phyloP scores from a whole-genome alignment of 2,329 filamentous ascomycete species.

The Geoglossum cookeanum region DNA sequence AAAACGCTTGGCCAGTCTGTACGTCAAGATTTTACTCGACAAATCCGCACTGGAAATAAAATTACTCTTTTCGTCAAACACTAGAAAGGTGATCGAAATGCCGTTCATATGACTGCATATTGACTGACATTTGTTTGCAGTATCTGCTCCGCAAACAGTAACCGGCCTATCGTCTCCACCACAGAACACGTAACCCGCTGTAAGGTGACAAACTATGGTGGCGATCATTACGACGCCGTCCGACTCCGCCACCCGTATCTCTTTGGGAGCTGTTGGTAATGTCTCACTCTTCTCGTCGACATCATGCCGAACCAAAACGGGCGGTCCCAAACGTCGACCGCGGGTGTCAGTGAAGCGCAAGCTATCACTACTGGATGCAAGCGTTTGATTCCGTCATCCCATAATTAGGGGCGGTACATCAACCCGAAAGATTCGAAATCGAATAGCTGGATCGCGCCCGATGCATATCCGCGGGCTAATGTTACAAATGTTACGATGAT shows the following conservation, averaged over 20 bases:
- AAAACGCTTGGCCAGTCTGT: too few relatives aligned
- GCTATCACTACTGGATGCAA: conserved; percentile 18
- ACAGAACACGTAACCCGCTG: background rate
- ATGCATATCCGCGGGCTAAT: conserved; percentile 12
- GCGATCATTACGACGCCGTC: background rate
- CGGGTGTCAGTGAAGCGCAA: conserved; percentile 18
- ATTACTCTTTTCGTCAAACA: background rate
- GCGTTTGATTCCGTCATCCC: conserved; percentile 11
- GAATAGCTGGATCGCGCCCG: conserved; percentile 14
- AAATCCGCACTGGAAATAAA: background rate
- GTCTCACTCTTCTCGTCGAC: background rate
- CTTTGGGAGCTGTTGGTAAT: background rate
- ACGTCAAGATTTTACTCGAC: too few relatives aligned
- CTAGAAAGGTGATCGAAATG: background rate
- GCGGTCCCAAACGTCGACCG: conserved; percentile 20
- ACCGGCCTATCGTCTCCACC: background rate
- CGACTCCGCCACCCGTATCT: background rate
- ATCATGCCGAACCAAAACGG: conserved; percentile 12
- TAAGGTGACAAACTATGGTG: background rate
- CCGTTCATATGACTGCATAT: background rate
- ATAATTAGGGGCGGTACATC: conserved; percentile 15
- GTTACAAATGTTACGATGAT: conserved; percentile 16
- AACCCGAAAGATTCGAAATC: conserved; percentile 12
- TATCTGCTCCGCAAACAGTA: background rate
- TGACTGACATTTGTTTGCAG: background rate